Evolutionary conservation across 768 basidiomycete species (phyloP).

Genomic region (Tremella mesenterica): DNA sequence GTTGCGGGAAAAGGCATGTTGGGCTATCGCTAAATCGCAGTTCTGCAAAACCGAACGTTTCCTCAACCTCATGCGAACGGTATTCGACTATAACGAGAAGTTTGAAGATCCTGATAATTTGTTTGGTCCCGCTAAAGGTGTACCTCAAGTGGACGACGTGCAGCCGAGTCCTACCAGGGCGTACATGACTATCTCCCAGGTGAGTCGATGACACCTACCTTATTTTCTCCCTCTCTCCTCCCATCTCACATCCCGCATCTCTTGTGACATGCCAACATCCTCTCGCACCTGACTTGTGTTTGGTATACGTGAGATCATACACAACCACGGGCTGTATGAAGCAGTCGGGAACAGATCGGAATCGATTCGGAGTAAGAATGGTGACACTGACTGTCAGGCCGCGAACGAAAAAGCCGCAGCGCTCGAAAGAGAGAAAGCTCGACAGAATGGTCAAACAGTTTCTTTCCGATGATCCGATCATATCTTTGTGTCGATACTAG

Average conservation of each 20-base stretch:
- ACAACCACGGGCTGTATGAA: too few species aligned
- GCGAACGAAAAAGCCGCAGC: slow-evolving; percentile 41
- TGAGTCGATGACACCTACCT: too few species aligned
- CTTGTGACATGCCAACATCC: too few species aligned
- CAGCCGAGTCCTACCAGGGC: slow-evolving; percentile 32
- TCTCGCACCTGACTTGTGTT: too few species aligned
- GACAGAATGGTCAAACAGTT: not conserved
- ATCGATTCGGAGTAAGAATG: not conserved
- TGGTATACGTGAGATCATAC: too few species aligned
- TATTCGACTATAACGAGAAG: slow-evolving; percentile 33
- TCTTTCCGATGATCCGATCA: not conserved
- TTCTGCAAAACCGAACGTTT: slow-evolving; percentile 45
- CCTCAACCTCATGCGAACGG: slow-evolving; percentile 32
- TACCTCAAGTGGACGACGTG: slow-evolving; percentile 9
- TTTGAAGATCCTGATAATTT: slow-evolving; percentile 13
- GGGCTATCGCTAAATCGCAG: too few species aligned
- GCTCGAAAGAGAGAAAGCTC: not conserved
- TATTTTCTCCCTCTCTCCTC: too few species aligned
- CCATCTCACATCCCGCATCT: too few species aligned
- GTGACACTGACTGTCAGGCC: slow-evolving; percentile 18
- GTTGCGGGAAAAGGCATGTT: not conserved
- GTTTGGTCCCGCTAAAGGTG: slow-evolving; percentile 10
- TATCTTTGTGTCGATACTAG: too few species aligned
- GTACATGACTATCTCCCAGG: slow-evolving; percentile 45
- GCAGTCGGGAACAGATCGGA: too few species aligned